phyloP scores from a whole-genome alignment of 2,329 filamentous ascomycete genomes.

The Colletotrichum theobromicola region DNA sequence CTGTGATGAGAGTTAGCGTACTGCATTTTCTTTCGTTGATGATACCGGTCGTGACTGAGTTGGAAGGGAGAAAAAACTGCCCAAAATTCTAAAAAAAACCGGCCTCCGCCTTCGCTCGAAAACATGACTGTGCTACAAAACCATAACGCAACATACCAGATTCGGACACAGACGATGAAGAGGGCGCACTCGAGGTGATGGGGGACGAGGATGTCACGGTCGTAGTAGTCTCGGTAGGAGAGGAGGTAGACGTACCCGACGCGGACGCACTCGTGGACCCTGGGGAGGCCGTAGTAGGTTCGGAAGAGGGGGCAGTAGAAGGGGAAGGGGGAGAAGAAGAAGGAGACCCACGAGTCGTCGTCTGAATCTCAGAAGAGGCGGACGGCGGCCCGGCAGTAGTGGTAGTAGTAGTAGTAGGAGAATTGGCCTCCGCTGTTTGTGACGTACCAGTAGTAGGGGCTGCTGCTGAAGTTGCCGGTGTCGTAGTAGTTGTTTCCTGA shows the following conservation, averaged over 20 bases:
- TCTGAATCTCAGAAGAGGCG: conserved; percentile 21
- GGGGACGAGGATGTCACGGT: conserved; percentile 20
- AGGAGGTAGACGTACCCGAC: conserved; percentile 24
- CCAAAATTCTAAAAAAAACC: neutral
- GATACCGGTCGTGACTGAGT: neutral
- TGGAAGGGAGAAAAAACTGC: neutral
- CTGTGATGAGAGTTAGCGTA: conserved; percentile 5
- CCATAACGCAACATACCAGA: conserved; percentile 17
- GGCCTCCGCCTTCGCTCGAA: neutral
- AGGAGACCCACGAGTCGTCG: conserved; percentile 22
- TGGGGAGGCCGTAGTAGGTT: conserved; percentile 19
- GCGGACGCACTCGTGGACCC: conserved; percentile 22
- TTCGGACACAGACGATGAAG: conserved; percentile 6
- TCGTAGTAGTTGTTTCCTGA: conserved; percentile 20
- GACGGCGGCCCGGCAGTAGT: conserved; percentile 34
- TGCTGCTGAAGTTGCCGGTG: conserved; percentile 31
- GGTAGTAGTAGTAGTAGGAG: conserved; percentile 28
- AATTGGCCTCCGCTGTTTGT: conserved; percentile 21
- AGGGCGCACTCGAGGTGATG: conserved; percentile 10
- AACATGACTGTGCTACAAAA: conserved; percentile 16
- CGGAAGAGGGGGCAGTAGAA: conserved; percentile 34
- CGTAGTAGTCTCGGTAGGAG: conserved; percentile 21
- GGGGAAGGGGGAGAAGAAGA: conserved; percentile 26
- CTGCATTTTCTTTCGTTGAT: neutral
- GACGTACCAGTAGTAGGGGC: conserved; percentile 31